Evolutionary conservation across 306 rosid species (phyloP).

Genomic region (Inga laurina): DNA sequence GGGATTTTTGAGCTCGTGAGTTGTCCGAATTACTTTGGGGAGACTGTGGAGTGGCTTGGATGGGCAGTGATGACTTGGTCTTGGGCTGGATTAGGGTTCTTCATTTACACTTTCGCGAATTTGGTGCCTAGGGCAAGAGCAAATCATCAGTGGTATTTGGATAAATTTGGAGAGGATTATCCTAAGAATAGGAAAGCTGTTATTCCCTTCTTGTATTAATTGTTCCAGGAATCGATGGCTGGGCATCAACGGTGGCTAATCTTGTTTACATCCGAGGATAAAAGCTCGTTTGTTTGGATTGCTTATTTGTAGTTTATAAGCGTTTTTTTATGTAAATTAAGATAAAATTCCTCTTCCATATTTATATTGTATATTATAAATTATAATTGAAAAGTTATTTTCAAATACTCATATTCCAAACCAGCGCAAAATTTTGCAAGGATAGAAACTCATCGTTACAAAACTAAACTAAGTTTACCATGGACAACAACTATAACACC

Average conservation of each 20-base stretch:
- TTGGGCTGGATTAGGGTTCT: constrained; percentile 70
- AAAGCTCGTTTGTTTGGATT: too few species aligned
- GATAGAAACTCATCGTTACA: background rate
- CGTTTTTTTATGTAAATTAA: too few species aligned
- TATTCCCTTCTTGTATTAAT: constrained; percentile 73
- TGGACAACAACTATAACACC: too few species aligned
- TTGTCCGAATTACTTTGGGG: constrained; percentile 83
- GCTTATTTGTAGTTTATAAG: too few species aligned
- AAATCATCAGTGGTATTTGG: constrained; percentile 71
- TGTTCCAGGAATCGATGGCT: background rate
- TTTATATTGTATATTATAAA: too few species aligned
- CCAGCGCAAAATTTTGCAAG: background rate
- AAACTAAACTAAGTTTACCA: too few species aligned
- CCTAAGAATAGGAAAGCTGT: constrained; percentile 70
- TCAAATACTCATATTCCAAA: too few species aligned
- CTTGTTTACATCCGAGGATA: background rate
- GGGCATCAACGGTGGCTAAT: background rate
- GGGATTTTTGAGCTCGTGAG: constrained; percentile 73
- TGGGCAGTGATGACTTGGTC: constrained; percentile 86
- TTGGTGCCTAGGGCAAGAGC: constrained; percentile 83
- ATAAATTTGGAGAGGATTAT: constrained; percentile 82
- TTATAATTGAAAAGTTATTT: too few species aligned
- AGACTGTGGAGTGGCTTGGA: constrained; percentile 83
- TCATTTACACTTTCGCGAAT: constrained; percentile 67
- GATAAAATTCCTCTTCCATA: too few species aligned